Percentiles rank a stretch among this genome's conserved stretches.
Conservation (phyloP, 345 rosid species). For the Raphanus sativus region DNA sequence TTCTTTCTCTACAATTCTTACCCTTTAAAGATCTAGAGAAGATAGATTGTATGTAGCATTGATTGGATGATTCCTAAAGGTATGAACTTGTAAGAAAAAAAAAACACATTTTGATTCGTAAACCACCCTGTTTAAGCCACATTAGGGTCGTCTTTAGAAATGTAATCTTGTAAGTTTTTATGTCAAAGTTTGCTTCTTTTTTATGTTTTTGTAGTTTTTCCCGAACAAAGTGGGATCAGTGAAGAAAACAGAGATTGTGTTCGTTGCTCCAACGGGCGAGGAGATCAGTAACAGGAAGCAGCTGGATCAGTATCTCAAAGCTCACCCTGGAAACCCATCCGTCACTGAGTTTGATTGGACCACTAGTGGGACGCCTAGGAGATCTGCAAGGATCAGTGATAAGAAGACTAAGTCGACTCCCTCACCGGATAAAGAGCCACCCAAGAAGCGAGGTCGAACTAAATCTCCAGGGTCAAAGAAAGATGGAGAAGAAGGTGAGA, state of each 20-base stretch:
- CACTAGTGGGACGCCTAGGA: constrained; percentile 82
- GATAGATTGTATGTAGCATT: background rate
- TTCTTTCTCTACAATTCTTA: background rate
- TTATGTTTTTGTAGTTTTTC: constrained; percentile 42
- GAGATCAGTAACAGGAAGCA: constrained; percentile 65
- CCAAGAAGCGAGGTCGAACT: constrained; percentile 64
- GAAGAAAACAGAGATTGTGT: constrained; percentile 65
- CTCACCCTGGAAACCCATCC: constrained; percentile 69
- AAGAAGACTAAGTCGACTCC: constrained; percentile 67
- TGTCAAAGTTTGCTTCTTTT: constrained; percentile 6
- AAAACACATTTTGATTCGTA: background rate
- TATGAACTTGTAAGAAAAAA: background rate
- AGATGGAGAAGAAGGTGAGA: constrained; percentile 43
- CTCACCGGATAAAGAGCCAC: constrained; percentile 66
- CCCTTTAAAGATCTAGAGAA: background rate
- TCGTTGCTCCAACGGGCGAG: constrained; percentile 78
- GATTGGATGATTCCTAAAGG: background rate
- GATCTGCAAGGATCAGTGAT: constrained; percentile 77
- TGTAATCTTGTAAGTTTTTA: background rate
- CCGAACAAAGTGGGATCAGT: constrained; percentile 64
- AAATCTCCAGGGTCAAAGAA: constrained; percentile 55
- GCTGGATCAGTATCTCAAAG: constrained; percentile 74
- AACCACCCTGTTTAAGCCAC: too few species aligned
- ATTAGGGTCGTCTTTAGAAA: background rate
- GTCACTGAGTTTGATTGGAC: constrained; percentile 78